Percentiles rank a stretch among this genome's conserved stretches.
phyloP scores from a whole-genome alignment of 441 rosid species.

The Populus trichocarpa region DNA sequence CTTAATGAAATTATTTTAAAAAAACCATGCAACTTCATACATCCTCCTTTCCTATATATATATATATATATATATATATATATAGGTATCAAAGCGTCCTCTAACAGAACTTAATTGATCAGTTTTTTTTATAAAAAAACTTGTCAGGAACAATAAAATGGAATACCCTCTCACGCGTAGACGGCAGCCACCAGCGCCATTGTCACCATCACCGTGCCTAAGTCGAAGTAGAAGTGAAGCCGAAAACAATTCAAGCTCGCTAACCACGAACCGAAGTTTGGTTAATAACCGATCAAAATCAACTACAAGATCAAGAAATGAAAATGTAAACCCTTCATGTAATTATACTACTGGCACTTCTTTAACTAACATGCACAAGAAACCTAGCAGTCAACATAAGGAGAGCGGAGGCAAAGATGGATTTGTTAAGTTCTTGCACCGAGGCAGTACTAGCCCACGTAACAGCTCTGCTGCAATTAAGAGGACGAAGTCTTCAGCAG shows the following conservation, averaged over 20 bases:
- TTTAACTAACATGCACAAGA: slow-evolving; percentile 28
- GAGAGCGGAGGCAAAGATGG: slow-evolving; percentile 24
- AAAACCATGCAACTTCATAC: neutral
- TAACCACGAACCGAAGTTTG: slow-evolving; percentile 30
- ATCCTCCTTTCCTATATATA: no score
- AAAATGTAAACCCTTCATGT: slow-evolving; percentile 13
- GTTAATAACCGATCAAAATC: slow-evolving; percentile 46
- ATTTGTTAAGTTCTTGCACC: slow-evolving; percentile 35
- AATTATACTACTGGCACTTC: neutral
- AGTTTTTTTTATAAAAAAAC: no score
- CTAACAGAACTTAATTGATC: neutral
- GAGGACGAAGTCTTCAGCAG: slow-evolving; percentile 22
- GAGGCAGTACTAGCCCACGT: slow-evolving; percentile 23
- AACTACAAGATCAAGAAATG: slow-evolving; percentile 46
- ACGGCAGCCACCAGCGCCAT: slow-evolving; percentile 10
- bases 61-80: no score
- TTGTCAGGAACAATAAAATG: slow-evolving; percentile 17
- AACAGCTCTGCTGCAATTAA: slow-evolving; percentile 6
- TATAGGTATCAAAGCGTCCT: neutral
- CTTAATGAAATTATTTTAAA: no score
- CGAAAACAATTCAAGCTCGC: slow-evolving; percentile 26
- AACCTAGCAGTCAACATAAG: neutral
- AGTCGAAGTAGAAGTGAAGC: slow-evolving; percentile 49
- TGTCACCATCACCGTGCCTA: slow-evolving; percentile 32
- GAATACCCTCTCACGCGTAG: slow-evolving; percentile 23